phyloP scores from a whole-genome alignment of 345 rosid species.

The Bruguiera sexangula region DNA sequence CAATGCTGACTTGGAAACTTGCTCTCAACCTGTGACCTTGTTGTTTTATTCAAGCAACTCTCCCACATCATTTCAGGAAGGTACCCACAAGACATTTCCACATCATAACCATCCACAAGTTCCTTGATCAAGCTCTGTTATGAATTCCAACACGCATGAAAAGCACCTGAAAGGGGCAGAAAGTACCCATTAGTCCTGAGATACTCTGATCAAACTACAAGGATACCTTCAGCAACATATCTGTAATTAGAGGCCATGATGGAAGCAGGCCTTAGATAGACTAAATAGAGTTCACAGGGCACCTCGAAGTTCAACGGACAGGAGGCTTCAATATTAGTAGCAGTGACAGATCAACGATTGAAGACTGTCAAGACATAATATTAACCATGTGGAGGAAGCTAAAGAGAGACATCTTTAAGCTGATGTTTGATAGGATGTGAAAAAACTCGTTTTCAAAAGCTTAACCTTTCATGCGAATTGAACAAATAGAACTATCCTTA shows the following conservation, averaged over 20 bases:
- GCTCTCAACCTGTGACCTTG: too few relatives aligned
- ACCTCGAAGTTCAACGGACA: constrained; percentile 34
- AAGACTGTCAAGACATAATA: constrained; percentile 5
- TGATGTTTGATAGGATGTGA: background rate
- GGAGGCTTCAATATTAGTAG: constrained; percentile 6
- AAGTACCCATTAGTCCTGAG: constrained; percentile 28
- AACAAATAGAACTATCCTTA: too few relatives aligned
- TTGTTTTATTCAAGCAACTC: too few relatives aligned
- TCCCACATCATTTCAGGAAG: too few relatives aligned
- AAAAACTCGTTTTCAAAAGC: constrained; percentile 2
- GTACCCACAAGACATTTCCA: constrained; percentile 19
- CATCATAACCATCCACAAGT: constrained; percentile 24
- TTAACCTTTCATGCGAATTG: constrained; percentile 3
- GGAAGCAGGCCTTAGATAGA: constrained; percentile 13
- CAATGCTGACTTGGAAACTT: too few relatives aligned
- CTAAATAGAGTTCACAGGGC: constrained; percentile 13
- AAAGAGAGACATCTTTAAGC: constrained; percentile 17
- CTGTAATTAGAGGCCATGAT: constrained; percentile 14
- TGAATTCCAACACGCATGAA: constrained; percentile 28
- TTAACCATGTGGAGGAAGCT: constrained; percentile 2
- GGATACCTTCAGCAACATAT: constrained; percentile 22
- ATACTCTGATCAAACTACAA: constrained; percentile 32
- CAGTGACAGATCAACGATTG: background rate
- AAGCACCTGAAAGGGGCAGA: constrained; percentile 23
- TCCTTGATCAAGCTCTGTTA: constrained; percentile 15